Evolutionary conservation across 2,329 filamentous ascomycete genomes (phyloP).

Genomic region (Pyricularia pennisetigena): DNA sequence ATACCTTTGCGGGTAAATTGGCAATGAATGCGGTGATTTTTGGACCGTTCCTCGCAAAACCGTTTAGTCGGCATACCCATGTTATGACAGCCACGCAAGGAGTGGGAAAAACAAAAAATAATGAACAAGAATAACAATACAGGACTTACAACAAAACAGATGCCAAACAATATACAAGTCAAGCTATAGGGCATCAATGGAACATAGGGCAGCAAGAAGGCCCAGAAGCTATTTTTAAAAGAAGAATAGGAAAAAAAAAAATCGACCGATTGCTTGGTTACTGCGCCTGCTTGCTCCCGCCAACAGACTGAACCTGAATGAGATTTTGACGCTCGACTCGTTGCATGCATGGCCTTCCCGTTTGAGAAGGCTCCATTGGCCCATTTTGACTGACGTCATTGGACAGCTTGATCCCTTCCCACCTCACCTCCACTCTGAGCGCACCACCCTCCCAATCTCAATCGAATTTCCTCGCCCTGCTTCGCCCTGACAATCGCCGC

Average conservation of each 20-base stretch:
- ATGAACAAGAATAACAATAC: not conserved
- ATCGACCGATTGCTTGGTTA: too few relatives aligned
- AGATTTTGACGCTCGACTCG: not conserved
- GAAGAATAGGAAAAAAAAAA: too few relatives aligned
- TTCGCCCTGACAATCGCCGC: not conserved
- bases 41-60: too few relatives aligned
- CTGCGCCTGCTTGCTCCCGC: not conserved
- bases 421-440: not conserved
- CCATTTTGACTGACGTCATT: not conserved
- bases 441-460: not conserved
- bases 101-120: not conserved
- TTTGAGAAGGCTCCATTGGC: not conserved
- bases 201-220: not conserved
- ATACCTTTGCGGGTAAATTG: too few relatives aligned
- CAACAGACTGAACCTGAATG: not conserved
- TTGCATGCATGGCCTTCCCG: not conserved
- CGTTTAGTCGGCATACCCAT: not conserved
- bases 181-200: not conserved
- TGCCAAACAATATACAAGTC: not conserved
- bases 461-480: not conserved
- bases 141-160: not conserved
- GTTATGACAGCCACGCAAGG: not conserved
- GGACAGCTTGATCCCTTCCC: slow-evolving; percentile 1
- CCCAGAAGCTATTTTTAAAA: too few relatives aligned
- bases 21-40: too few relatives aligned